phyloP scores from a whole-genome alignment of 306 rosid genomes.

The Luffa acutangula region DNA sequence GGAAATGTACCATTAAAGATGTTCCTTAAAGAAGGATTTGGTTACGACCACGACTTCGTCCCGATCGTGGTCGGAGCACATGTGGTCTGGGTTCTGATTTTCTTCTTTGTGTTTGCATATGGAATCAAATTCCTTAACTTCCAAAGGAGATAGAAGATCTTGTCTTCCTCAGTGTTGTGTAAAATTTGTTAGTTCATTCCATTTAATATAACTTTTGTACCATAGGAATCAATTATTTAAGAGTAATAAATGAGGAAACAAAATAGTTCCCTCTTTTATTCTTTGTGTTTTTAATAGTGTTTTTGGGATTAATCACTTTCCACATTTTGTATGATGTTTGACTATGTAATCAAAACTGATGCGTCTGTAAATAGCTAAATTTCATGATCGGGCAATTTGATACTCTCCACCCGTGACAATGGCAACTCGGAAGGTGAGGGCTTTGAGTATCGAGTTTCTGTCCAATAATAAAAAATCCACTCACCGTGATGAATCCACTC shows the following conservation, averaged over 20 bases:
- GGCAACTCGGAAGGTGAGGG: too few relatives aligned
- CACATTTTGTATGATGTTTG: not conserved
- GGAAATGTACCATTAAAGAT: slow-evolving; percentile 18
- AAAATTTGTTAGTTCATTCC: not conserved
- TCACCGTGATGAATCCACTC: too few relatives aligned
- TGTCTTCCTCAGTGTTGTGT: not conserved
- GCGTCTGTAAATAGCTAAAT: too few relatives aligned
- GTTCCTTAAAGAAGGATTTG: slow-evolving; percentile 27
- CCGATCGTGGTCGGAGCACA: slow-evolving; percentile 33
- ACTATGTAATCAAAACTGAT: not conserved
- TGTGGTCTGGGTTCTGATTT: slow-evolving; percentile 30
- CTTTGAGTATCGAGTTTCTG: too few relatives aligned
- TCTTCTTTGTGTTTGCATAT: slow-evolving; percentile 49
- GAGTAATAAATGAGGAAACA: not conserved
- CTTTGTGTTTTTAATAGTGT: not conserved
- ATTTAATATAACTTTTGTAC: not conserved
- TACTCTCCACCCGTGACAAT: too few relatives aligned
- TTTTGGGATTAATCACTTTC: too few relatives aligned
- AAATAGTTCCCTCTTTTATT: not conserved
- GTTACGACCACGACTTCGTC: slow-evolving; percentile 38
- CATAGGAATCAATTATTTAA: not conserved
- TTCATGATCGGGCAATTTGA: too few relatives aligned
- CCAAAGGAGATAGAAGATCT: slow-evolving; percentile 32
- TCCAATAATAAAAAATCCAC: too few relatives aligned
- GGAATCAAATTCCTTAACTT: slow-evolving; percentile 57